Evolutionary conservation across 176 grass and related monocot species (phyloP), one percentile per base, ranked within the genome.

Genomic region (Elaeis guineensis): DNA sequence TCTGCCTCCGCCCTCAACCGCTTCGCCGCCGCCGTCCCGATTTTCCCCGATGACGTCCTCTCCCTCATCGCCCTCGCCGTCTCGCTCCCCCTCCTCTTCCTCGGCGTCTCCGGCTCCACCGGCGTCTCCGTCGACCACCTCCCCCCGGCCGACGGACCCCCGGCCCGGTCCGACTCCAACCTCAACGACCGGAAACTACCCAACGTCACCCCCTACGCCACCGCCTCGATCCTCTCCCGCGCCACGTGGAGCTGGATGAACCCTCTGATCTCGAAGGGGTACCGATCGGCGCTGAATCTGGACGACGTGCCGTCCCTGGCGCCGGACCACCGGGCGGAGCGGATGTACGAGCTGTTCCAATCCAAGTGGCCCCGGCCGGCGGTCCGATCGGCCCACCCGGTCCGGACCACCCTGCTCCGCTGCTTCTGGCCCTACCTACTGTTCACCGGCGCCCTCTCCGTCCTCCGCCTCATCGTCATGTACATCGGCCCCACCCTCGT

Each of bases 241-340:
- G 55, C 59, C 51, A 85, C 87, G 39, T 92, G 81, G 87, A 57
- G 65, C 19, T 98, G 93, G 93, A 98, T 98, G 81, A 92, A 98
- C 73, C 93, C 87, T 25, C 72, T 98, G 32, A 59, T 98, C 49
- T 28, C 16, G 50, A 83, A 83, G 62, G 93, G 93, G 0, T 58
- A 98, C 76, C 28, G 55, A 6, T 48, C 84, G 0, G 0, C 87
- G 1, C 72, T 98, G 16, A 83, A 85, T 51, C 73, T 98, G 0
- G 49, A 72, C 3, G 93, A 98, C 61, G 87, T 98, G 2, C 93
- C 93, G 0, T 59, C 69, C 5, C 78, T 98, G 3, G 58, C 87
- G 0, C 84, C 84, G 0, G 4, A 50, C 4, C 93, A 98, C 79
- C 65, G 78, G 0, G 84, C 93, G 0, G 93, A 98, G 62, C 73